Evolutionary conservation across 192 early-diverging fungal species (phyloP), one percentile per base, ranked within the genome.

Genomic region (Coemansia sp.): DNA sequence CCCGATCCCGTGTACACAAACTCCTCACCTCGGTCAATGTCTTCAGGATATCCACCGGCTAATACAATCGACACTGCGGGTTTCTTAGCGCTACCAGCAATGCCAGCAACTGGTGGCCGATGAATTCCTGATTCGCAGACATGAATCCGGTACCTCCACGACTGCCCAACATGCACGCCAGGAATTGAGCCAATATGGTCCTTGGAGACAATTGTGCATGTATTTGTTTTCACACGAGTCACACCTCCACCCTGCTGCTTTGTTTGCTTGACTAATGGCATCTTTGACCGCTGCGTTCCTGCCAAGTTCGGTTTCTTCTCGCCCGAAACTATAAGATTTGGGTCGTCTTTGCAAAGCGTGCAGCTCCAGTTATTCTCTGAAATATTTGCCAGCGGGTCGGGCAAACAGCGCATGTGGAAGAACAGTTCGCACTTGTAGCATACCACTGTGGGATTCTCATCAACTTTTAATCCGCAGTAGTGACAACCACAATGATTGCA

Each of bases 1-100:
- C 88, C 89, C 15, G 79, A 84, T 0, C 90, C 89, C 1, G 89
- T 89, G 62, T 89, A 91, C 1, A 75, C 76, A 60, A 92, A 92
- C 51, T 83, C 76, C 0, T 83, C 80, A 0, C 90, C 90, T 19
- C 83, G 60, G 43, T 92, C 90, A 2, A 67, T 72, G 58, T 91
- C 90, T 32, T 88, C 87, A 0, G 81, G 78, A 53, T 89, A 90
- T 9, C 88, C 89, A 12, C 79, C 84, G 0, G 85, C 79, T 4
- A 92, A 68, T 8, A 87, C 85, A 50, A 90, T 69, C 2, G 89
- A 90, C 2, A 82, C 81, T 0, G 88, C 85, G 0, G 89, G 86
- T 8, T 35, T 68, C 1, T 60, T 59, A 2, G 85, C 65, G 5
- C 67, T 57, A 0, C 90, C 89, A 27, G 84, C 72, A 41, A 92